A percentile compares a stretch with the other conserved stretches of the same genome.
phyloP scores from a whole-genome alignment of 1,139 yeast species.

The Saccharomyces hybrid region DNA sequence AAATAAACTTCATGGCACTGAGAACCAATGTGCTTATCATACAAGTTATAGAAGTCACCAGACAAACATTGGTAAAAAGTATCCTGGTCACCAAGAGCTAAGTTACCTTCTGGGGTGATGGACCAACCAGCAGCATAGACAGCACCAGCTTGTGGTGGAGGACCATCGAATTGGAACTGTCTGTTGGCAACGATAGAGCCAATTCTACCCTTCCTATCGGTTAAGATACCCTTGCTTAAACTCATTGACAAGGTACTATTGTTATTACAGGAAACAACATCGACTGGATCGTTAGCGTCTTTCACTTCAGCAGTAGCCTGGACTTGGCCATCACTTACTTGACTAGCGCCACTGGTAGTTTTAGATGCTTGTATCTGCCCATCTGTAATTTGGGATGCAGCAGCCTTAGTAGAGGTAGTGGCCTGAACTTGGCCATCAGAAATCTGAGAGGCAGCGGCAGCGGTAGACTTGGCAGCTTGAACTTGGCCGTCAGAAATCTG shows the following conservation, averaged over 20 bases:
- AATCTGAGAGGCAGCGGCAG: constrained; percentile 38
- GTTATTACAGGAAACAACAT: constrained; percentile 41
- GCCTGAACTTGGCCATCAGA: constrained; percentile 41
- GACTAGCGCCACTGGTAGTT: constrained; percentile 6
- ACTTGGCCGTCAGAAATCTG: constrained; percentile 5
- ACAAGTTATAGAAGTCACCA: constrained; percentile 78
- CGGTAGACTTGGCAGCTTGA: constrained; percentile 29
- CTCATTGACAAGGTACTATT: constrained; percentile 49
- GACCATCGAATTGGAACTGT: constrained; percentile 88
- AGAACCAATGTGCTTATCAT: constrained; percentile 58
- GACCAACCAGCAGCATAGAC: constrained; percentile 86
- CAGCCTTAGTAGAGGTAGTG: neutral
- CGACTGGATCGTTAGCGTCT: constrained; percentile 14
- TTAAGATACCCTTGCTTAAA: constrained; percentile 48
- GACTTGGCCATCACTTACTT: constrained; percentile 4
- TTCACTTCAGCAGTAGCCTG: constrained; percentile 2
- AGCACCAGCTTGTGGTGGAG: constrained; percentile 87
- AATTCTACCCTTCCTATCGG: constrained; percentile 61
- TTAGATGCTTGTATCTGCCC: constrained; percentile 11
- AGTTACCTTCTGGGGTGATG: constrained; percentile 53
- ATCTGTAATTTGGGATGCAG: constrained; percentile 10
- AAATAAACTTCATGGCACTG: constrained; percentile 65
- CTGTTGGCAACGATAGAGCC: constrained; percentile 82
- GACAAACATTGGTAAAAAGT: constrained; percentile 76
- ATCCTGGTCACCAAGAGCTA: constrained; percentile 61